Conservation (phyloP, 179 eudicot genomes). For the Vitellaria paradoxa region DNA sequence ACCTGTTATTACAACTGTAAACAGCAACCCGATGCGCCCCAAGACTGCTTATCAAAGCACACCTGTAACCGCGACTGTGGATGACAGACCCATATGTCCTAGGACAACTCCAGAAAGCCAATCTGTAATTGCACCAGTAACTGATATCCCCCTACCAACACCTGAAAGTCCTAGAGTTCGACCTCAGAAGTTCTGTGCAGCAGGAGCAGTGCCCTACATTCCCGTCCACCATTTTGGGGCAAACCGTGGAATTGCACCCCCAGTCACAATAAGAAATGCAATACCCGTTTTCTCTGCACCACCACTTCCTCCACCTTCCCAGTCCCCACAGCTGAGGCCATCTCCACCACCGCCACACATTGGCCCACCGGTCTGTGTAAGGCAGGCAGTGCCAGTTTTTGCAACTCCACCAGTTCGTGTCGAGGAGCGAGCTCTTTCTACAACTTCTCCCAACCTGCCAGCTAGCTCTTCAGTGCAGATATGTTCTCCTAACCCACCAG, state of each 20-base stretch:
- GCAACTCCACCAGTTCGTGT: constrained; percentile 35
- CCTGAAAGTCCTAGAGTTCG: constrained; percentile 31
- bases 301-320: constrained; percentile 44
- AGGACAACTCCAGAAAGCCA: constrained; percentile 34
- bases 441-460: constrained; percentile 12
- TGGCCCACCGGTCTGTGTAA: constrained; percentile 53
- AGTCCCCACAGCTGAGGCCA: constrained; percentile 38
- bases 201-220: constrained; percentile 69
- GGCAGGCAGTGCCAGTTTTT: constrained; percentile 45
- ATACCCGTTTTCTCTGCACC: constrained; percentile 76
- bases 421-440: constrained; percentile 23
- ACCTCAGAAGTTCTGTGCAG: constrained; percentile 55
- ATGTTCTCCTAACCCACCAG: constrained; percentile 9
- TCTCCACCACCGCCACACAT: constrained; percentile 23
- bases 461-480: constrained; percentile 8
- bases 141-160: constrained; percentile 19
- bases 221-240: constrained; percentile 60
- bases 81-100: constrained; percentile 23
- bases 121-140: constrained; percentile 8
- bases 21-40: constrained; percentile 26
- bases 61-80: not conserved
- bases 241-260: constrained; percentile 59
- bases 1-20: constrained; percentile 19
- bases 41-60: constrained; percentile 36
- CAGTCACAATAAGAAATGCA: constrained; percentile 66